Base-by-base conservation (phyloP, 139 green algal genomes). In the Asterochloris erici region DNA sequence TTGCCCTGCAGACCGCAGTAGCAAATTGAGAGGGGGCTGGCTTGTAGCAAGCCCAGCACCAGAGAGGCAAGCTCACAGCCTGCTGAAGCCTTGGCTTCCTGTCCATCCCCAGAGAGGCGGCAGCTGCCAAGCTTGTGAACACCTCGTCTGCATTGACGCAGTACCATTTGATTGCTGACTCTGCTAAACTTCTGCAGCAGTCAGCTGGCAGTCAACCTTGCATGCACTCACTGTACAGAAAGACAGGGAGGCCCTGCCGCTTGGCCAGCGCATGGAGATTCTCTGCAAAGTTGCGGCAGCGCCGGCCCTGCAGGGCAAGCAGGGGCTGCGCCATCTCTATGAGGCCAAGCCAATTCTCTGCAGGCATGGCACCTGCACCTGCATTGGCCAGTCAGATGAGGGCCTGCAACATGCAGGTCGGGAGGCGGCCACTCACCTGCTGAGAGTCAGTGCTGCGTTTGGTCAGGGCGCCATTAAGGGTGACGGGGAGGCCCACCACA, bases 401-500 rank as follows among this genome's bases (percentile, higher is more conserved):
- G 6, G 38, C 38, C 38, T 54, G 38, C 38, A 10, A 6, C 38
- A 54, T 54, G 38, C 38, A 54, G 38, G 38, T 6, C 38, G 6
- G 38, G 38, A 54, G 38, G 28, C 28, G 69, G 19, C 69, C 14
- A 63, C 15, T 68, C 2, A 79, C 74, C 74, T 79, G 74, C 0
- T 38, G 14, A 28, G 74, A 79, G 74, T 79, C 74, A 17, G 74
- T 79, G 14, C 21, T 26, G 19, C 28, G 38, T 16, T 28, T 12
- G 16, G 27, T 47, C 21, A 79, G 63, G 74, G 63, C 66, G 17
- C 74, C 74, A 29, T 23, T 47, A 21, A 47, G 63, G 74, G 74
- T 79, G 28, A 79, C 74, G 28, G 74, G 74, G 47, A 79, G 38
- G 11, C 74, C 74, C 64, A 79, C 74, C 17, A 79, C 74, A 68